Evolutionary conservation across 495 filamentous ascomycete species (phyloP), one percentile per base, ranked within the genome.

Genomic region (Evansstolkia leycettana): DNA sequence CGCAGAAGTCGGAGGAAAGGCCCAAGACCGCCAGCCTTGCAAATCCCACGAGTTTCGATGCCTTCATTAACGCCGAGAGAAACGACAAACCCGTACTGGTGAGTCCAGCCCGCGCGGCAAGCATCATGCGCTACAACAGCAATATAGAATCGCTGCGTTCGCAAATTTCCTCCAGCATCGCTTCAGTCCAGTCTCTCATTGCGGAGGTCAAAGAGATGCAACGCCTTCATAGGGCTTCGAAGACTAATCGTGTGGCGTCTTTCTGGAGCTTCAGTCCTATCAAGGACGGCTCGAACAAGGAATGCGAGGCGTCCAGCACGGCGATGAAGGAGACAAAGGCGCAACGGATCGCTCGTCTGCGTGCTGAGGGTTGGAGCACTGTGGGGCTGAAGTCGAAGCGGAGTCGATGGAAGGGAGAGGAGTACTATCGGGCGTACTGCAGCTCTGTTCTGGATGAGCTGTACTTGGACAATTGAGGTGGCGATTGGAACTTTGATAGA

Each of bases 181-280:
- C 40, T 0, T 18, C 39, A 0, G 40, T 63, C 17, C 37, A 46
- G 7, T 12, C 32, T 0, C 38, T 55, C 2, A 51, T 61, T 11
- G 39, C 46, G 3, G 38, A 53, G 6, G 43, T 55, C 8, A 26
- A 32, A 2, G 36, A 50, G 8, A n/a, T 57, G 2, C 59, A 62
- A 34, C 37, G 45, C 1, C 16, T 43, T 3, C 59, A 45, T n/a
- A 40, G 46, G 10, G 28, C 41, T 5, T 41, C 45, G 1, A 52
- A 46, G 23, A 39, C 57, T 23, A 39, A 37, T 0, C 59, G 53
- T 2, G 50, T 50, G 7, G 41, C 41, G 0, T 67, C 60, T 0
- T 65, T 64, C 37, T 67, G 63, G 63, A 62, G 43, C 19, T 66
- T 67, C 33, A 44, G 45, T 23, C 48, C 49, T 7, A 20, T 57